These are phyloP conservation scores for Geotrichum fermentans DNA, from an alignment of 1,139 yeast genomes.

Conservation along the genomic window DNA sequence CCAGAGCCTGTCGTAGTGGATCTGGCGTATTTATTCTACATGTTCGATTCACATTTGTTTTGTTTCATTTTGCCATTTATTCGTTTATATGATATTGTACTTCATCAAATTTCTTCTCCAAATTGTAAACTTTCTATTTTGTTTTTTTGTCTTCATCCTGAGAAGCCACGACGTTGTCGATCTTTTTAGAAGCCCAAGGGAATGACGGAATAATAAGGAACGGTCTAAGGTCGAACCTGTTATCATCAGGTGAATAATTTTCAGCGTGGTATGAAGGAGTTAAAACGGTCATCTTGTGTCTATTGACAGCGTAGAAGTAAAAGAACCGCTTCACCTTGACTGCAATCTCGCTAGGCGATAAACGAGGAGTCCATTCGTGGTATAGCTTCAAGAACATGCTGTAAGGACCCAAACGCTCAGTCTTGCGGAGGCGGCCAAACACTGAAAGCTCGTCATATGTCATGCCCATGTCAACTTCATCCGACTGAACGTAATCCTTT, in stretches of 20 bases:
- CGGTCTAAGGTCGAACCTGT: slow-evolving; percentile 91
- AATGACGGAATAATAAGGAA: slow-evolving; percentile 88
- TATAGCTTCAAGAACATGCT: slow-evolving; percentile 85
- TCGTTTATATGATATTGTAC: neutral
- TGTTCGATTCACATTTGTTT: too few species aligned
- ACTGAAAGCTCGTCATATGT: slow-evolving; percentile 87
- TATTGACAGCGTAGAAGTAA: slow-evolving; percentile 87
- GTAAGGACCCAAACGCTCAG: slow-evolving; percentile 92
- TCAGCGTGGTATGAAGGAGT: slow-evolving; percentile 98
- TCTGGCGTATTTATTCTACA: too few species aligned
- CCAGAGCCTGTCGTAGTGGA: neutral
- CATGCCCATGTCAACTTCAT: slow-evolving; percentile 97
- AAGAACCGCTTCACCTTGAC: slow-evolving; percentile 88
- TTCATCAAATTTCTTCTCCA: neutral
- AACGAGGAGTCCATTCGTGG: slow-evolving; percentile 86
- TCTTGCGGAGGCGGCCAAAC: slow-evolving; percentile 88
- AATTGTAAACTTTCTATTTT: neutral
- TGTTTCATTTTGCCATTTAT: neutral
- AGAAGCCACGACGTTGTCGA: slow-evolving; percentile 59
- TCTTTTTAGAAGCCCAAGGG: slow-evolving; percentile 84
- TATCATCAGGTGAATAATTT: slow-evolving; percentile 96
- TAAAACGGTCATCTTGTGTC: slow-evolving; percentile 94
- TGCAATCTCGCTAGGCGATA: slow-evolving; percentile 80
- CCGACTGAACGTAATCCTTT: slow-evolving; percentile 84
- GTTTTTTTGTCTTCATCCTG: slow-evolving; percentile 7